These are phyloP conservation scores for Theileria parva DNA, from an alignment of 169 alveolate species.

Conservation along the genomic window DNA sequence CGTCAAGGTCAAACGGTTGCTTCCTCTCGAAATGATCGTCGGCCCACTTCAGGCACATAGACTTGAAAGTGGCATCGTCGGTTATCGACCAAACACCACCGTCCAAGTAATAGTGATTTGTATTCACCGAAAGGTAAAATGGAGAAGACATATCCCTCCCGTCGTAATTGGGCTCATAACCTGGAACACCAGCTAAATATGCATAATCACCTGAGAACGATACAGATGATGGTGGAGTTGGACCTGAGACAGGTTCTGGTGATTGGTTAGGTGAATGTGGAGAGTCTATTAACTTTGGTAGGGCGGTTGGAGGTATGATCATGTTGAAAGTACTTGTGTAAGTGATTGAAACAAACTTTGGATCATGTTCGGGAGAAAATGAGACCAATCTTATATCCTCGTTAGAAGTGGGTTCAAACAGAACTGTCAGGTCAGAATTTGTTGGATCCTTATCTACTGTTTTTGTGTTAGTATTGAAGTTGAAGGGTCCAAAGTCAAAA, in stretches of 20 bases:
- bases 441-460: neutral
- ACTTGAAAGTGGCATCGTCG: slow-evolving; percentile 5
- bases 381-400: slow-evolving; percentile 6
- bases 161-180: neutral
- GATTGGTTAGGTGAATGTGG: neutral
- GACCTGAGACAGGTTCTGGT: neutral
- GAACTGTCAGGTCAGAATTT: neutral
- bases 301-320: neutral
- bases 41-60: neutral
- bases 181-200: neutral
- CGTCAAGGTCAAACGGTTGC: neutral
- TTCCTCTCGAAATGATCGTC: neutral
- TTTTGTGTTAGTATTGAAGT: neutral
- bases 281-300: neutral
- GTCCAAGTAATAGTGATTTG: slow-evolving; percentile 5
- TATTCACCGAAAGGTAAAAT: slow-evolving; percentile 4
- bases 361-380: slow-evolving; percentile 3
- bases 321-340: neutral
- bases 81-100: neutral
- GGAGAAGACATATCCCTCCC: neutral
- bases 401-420: slow-evolving; percentile 1
- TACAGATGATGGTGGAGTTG: neutral
- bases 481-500: neutral
- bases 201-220: neutral
- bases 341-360: slow-evolving; percentile 1